phyloP scores from a whole-genome alignment of 1,284 basidiomycete species.

The Ceratobasidium sp. region DNA sequence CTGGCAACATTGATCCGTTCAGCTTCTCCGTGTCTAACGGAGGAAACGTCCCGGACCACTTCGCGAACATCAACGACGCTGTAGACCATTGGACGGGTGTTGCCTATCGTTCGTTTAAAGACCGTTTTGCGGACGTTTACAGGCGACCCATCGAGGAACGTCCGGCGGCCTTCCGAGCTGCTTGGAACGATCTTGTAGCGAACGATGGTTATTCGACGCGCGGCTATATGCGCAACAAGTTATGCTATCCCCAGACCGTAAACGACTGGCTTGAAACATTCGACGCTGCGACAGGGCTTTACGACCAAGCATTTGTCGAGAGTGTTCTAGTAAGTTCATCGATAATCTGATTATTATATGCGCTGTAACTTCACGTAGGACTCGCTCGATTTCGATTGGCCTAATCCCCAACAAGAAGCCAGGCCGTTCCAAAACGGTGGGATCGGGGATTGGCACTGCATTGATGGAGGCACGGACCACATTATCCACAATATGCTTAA shows the following conservation, averaged over 20 bases:
- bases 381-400: slow-evolving; percentile 30
- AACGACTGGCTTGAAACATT: slow-evolving; percentile 49
- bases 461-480: slow-evolving; percentile 33
- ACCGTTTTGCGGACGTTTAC: neutral
- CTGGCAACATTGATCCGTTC: neutral
- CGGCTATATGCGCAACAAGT: slow-evolving; percentile 42
- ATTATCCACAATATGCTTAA: slow-evolving; percentile 16
- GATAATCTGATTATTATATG: no score
- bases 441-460: slow-evolving; percentile 21
- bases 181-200: slow-evolving; percentile 47
- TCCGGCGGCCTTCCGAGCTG: slow-evolving; percentile 43
- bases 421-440: no score
- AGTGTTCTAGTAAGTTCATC: slow-evolving; percentile 43
- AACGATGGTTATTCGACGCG: slow-evolving; percentile 47
- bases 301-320: slow-evolving; percentile 47
- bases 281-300: slow-evolving; percentile 46
- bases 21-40: neutral
- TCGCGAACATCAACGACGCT: neutral
- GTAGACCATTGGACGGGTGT: slow-evolving; percentile 11
- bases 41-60: neutral
- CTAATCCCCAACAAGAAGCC: neutral
- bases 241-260: slow-evolving; percentile 37
- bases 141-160: neutral
- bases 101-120: slow-evolving; percentile 11
- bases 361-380: no score